Percentiles rank a stretch among this genome's conserved stretches.
These are phyloP conservation scores for Pleurotus tuber-regium DNA, from an alignment of 768 basidiomycete species.

Conservation along the genomic window DNA sequence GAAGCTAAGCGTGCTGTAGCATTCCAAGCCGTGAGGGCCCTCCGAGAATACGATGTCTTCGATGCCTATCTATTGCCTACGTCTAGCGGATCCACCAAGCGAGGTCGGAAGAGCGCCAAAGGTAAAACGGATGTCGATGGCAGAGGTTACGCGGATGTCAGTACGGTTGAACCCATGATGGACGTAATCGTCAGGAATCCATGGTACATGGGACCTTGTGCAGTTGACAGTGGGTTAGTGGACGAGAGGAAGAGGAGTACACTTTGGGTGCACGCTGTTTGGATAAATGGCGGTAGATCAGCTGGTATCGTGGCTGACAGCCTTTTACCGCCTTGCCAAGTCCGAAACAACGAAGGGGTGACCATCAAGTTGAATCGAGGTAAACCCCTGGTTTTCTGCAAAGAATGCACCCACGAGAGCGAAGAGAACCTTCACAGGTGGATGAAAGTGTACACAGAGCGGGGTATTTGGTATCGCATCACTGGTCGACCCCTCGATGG, in stretches of 20 bases:
- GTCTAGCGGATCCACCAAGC: constrained; percentile 29
- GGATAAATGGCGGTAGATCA: constrained; percentile 43
- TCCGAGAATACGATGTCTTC: constrained; percentile 72
- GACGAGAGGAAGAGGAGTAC: constrained; percentile 14
- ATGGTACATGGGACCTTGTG: constrained; percentile 49
- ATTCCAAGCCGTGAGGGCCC: constrained; percentile 69
- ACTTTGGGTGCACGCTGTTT: constrained; percentile 64
- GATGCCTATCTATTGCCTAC: constrained; percentile 80
- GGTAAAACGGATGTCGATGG: constrained; percentile 51
- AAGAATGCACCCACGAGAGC: constrained; percentile 18
- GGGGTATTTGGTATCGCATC: constrained; percentile 60
- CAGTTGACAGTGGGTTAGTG: background rate
- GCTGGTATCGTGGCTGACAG: constrained; percentile 73
- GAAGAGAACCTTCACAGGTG: constrained; percentile 44
- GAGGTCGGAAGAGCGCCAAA: constrained; percentile 21
- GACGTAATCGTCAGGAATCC: constrained; percentile 62
- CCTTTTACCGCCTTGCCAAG: constrained; percentile 43
- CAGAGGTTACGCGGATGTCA: constrained; percentile 45
- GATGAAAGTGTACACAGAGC: constrained; percentile 66
- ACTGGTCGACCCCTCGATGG: constrained; percentile 53
- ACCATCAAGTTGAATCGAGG: constrained; percentile 34
- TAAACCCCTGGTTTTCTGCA: constrained; percentile 35
- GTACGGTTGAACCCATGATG: constrained; percentile 51
- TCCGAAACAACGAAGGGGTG: constrained; percentile 32
- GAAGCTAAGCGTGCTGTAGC: constrained; percentile 84